A percentile compares a stretch with the other conserved stretches of the same genome.
These are phyloP conservation scores for Hygrocybe coccinea DNA, from an alignment of 768 basidiomycete genomes.

Conservation along the genomic window DNA sequence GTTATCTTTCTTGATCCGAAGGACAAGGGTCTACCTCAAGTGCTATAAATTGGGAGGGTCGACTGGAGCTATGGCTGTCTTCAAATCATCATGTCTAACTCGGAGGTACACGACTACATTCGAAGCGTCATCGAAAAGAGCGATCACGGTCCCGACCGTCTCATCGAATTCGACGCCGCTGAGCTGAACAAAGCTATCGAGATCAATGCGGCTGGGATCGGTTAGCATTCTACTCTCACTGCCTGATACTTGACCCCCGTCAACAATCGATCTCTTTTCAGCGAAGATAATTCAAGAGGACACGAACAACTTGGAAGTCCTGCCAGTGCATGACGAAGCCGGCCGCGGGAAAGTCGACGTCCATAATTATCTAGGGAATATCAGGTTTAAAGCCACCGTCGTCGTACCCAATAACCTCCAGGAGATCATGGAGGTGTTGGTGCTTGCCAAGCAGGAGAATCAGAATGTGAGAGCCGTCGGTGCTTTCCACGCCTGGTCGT, in stretches of 20 bases:
- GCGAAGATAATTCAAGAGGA: background rate
- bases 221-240: background rate
- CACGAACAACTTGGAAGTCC: background rate
- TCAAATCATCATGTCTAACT: no score
- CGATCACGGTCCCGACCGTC: background rate
- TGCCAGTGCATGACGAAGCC: background rate
- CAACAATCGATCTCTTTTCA: background rate
- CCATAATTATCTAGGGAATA: background rate
- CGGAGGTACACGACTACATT: background rate
- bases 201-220: background rate
- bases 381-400: background rate
- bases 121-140: background rate
- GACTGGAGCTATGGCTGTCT: no score
- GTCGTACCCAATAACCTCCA: background rate
- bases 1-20: no score
- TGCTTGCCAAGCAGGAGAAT: background rate
- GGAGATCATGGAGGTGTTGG: constrained; percentile 1
- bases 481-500: constrained; percentile 1
- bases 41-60: no score
- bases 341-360: background rate
- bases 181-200: background rate
- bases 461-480: background rate
- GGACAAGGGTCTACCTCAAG: no score
- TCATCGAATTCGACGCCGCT: background rate
- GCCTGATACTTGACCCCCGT: no score